phyloP scores from a whole-genome alignment of 2,329 filamentous ascomycete genomes.

The Penicillium decumbens region DNA sequence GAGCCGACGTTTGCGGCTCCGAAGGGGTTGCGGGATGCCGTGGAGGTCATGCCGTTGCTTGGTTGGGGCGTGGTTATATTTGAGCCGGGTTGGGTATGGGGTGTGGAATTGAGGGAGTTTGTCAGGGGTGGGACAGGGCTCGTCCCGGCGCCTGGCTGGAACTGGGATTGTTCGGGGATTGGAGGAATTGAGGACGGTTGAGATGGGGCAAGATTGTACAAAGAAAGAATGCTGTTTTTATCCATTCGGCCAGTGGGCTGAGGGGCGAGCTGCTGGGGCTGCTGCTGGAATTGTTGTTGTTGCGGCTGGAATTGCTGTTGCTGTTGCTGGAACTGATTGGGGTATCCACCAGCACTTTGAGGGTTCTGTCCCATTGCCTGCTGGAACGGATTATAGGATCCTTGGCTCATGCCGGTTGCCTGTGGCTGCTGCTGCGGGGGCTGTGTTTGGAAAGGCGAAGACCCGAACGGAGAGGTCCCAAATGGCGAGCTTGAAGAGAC shows the following conservation, averaged over 20 bases:
- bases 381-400: slow-evolving; percentile 35
- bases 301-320: slow-evolving; percentile 17
- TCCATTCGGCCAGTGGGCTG: slow-evolving; percentile 44
- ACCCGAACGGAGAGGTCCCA: slow-evolving; percentile 29
- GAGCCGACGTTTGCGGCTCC: slow-evolving; percentile 13
- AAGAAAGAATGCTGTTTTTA: slow-evolving; percentile 24
- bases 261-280: slow-evolving; percentile 30
- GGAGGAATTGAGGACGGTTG: slow-evolving; percentile 25
- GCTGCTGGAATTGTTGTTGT: slow-evolving; percentile 12
- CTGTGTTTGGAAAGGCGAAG: slow-evolving; percentile 26
- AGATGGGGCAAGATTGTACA: slow-evolving; percentile 38
- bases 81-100: slow-evolving; percentile 24
- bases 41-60: slow-evolving; percentile 19
- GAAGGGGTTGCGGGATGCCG: slow-evolving; percentile 27
- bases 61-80: slow-evolving; percentile 21
- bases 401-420: slow-evolving; percentile 17
- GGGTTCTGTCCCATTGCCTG: slow-evolving; percentile 26
- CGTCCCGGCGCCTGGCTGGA: slow-evolving; percentile 19
- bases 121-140: slow-evolving; percentile 21
- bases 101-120: slow-evolving; percentile 19
- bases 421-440: slow-evolving; percentile 24
- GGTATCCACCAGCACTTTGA: slow-evolving; percentile 23
- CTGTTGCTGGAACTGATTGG: slow-evolving; percentile 23
- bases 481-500: slow-evolving; percentile 32
- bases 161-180: slow-evolving; percentile 30